Evolutionary conservation across 2,329 filamentous ascomycete species (phyloP).

Genomic region (Apiospora saccharicola): DNA sequence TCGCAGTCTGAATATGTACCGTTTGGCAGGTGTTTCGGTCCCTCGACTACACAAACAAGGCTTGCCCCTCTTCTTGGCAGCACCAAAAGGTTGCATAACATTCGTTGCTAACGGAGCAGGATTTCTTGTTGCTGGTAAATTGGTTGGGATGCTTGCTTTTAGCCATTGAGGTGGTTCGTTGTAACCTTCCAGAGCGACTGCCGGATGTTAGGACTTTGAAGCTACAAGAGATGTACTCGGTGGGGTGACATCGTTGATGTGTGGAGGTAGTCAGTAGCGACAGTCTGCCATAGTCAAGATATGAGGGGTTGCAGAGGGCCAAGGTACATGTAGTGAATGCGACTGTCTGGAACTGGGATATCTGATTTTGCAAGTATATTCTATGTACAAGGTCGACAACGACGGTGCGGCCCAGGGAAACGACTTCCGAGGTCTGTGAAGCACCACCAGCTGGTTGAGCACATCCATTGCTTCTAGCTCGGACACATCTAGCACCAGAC

Average conservation of each 20-base stretch:
- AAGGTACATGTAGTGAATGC: background rate
- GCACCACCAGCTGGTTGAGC: background rate
- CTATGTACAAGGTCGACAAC: background rate
- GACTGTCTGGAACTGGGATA: background rate
- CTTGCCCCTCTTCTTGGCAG: conserved; percentile 17
- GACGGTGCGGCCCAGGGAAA: background rate
- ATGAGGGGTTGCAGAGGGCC: background rate
- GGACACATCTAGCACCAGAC: conserved; percentile 1
- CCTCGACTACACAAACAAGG: conserved; percentile 1
- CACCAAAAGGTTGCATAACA: background rate
- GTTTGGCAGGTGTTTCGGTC: background rate
- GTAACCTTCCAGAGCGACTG: conserved; percentile 7
- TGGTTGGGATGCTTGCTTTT: conserved; percentile 15
- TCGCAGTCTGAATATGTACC: background rate
- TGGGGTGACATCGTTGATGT: background rate
- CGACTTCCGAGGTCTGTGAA: background rate
- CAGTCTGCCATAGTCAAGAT: background rate
- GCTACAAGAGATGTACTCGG: background rate
- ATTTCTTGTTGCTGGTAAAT: background rate
- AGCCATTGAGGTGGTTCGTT: conserved; percentile 8
- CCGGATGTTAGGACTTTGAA: background rate
- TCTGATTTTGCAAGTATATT: background rate
- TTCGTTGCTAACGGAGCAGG: background rate
- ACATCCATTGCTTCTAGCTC: background rate
- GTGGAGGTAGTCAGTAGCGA: background rate